These are phyloP conservation scores for Sclerospora graminicola DNA, from an alignment of 352 stramenopile genomes.

Conservation along the genomic window DNA sequence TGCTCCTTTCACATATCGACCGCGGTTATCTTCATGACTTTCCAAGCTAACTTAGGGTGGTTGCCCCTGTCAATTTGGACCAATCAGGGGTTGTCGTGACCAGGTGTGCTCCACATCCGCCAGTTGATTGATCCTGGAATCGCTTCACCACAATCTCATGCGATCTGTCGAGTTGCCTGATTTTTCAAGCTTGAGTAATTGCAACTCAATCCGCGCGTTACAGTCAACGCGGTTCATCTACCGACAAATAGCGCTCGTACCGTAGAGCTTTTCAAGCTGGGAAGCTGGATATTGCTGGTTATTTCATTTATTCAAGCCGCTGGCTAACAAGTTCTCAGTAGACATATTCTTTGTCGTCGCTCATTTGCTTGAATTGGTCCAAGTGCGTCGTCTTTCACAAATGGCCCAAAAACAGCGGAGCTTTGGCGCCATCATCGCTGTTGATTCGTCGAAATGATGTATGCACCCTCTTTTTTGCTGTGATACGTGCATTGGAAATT, in stretches of 20 bases:
- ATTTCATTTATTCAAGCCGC: constrained; percentile 24
- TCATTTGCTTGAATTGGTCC: constrained; percentile 33
- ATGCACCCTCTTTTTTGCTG: constrained; percentile 23
- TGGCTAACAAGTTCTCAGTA: constrained; percentile 31
- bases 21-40: too few species aligned
- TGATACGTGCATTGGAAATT: constrained; percentile 29
- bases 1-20: too few species aligned
- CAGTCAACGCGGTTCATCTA: constrained; percentile 48
- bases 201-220: constrained; percentile 43
- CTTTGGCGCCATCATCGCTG: constrained; percentile 8
- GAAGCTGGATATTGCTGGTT: constrained; percentile 37
- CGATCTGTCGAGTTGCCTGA: constrained; percentile 46
- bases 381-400: constrained; percentile 43
- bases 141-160: too few species aligned
- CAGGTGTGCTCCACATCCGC: too few species aligned
- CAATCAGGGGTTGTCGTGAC: too few species aligned
- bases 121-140: too few species aligned
- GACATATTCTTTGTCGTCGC: constrained; percentile 38
- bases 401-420: constrained; percentile 32
- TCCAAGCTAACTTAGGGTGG: too few species aligned
- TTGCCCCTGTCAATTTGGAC: too few species aligned
- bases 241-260: constrained; percentile 30
- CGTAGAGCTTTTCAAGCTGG: constrained; percentile 56
- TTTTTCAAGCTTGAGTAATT: constrained; percentile 37
- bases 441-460: constrained; percentile 10